A percentile compares a stretch with the other conserved stretches of the same genome.
Conservation (phyloP, 2,329 filamentous ascomycete genomes). For the Colletotrichum truncatum region DNA sequence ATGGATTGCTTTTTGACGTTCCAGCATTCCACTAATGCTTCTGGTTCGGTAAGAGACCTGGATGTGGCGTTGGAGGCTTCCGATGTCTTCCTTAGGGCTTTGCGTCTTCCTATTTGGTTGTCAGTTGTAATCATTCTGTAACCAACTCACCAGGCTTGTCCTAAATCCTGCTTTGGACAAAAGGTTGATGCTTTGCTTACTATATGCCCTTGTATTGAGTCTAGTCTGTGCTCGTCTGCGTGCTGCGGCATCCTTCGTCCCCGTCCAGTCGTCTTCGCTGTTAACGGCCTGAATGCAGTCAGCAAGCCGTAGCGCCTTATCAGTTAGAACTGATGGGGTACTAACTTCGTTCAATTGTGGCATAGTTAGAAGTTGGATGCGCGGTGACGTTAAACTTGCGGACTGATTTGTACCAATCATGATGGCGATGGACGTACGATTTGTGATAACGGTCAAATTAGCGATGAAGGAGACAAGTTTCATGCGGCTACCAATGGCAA, state of each 20-base stretch:
- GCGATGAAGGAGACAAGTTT: neutral
- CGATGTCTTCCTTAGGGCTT: conserved; percentile 25
- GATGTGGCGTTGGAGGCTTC: conserved; percentile 6
- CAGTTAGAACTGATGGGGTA: conserved; percentile 19
- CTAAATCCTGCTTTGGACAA: conserved; percentile 23
- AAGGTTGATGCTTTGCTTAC: conserved; percentile 36
- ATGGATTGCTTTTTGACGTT: conserved; percentile 41
- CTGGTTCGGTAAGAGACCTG: conserved; percentile 36
- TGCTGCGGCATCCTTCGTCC: conserved; percentile 49
- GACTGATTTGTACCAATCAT: conserved; percentile 33
- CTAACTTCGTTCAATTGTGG: conserved; percentile 48
- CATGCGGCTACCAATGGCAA: too few species aligned
- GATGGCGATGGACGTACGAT: conserved; percentile 1
- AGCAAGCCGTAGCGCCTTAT: neutral
- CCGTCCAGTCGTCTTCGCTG: conserved; percentile 56
- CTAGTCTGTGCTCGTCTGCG: conserved; percentile 53
- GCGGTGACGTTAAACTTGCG: neutral
- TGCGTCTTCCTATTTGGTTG: neutral
- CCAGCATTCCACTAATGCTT: conserved; percentile 45
- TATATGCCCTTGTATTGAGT: conserved; percentile 54
- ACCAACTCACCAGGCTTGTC: conserved; percentile 11
- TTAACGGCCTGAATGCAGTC: conserved; percentile 42
- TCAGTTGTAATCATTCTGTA: neutral
- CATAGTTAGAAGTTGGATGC: neutral
- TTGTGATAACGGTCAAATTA: neutral